Evolutionary conservation across 2,329 filamentous ascomycete genomes (phyloP).

Genomic region (Nemania sp.): DNA sequence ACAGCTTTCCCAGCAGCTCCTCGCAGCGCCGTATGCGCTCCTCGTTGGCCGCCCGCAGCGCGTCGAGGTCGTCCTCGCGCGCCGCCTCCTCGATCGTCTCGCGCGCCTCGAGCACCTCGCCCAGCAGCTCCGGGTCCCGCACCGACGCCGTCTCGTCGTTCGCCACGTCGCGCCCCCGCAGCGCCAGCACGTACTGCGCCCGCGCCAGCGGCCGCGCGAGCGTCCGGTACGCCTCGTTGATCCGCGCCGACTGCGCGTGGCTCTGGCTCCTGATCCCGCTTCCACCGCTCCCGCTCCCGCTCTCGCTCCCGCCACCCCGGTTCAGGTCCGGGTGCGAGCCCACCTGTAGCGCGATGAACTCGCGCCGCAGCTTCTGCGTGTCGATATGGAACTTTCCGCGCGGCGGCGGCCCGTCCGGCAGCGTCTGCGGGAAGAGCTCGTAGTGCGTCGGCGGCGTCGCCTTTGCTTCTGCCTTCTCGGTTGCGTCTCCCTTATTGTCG

Average conservation of each 20-base stretch:
- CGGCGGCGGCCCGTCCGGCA: conserved; percentile 79
- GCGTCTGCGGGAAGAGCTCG: conserved; percentile 81
- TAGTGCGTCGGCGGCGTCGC: conserved; percentile 67
- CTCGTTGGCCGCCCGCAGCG: conserved; percentile 68
- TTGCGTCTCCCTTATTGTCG: neutral
- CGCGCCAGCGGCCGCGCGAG: conserved; percentile 76
- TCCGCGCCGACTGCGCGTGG: conserved; percentile 73
- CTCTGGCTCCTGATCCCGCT: no score
- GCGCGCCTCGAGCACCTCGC: conserved; percentile 78
- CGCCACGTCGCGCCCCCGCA: conserved; percentile 75
- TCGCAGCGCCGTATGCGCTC: conserved; percentile 68
- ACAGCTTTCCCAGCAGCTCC: conserved; percentile 63
- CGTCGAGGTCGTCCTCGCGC: conserved; percentile 65
- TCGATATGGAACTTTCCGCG: conserved; percentile 76
- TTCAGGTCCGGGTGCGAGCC: conserved; percentile 74
- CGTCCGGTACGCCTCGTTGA: conserved; percentile 92
- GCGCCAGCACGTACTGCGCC: conserved; percentile 82
- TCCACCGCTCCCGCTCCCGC: conserved; percentile 60
- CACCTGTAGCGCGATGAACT: conserved; percentile 85
- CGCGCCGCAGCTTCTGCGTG: conserved; percentile 69
- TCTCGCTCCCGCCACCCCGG: conserved; percentile 69
- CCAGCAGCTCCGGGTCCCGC: conserved; percentile 71
- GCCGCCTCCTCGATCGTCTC: conserved; percentile 75
- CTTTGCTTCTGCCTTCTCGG: neutral
- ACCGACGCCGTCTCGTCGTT: conserved; percentile 77